phyloP scores from a whole-genome alignment of 1,139 yeast species.

The Debaryomyces coudertii region DNA sequence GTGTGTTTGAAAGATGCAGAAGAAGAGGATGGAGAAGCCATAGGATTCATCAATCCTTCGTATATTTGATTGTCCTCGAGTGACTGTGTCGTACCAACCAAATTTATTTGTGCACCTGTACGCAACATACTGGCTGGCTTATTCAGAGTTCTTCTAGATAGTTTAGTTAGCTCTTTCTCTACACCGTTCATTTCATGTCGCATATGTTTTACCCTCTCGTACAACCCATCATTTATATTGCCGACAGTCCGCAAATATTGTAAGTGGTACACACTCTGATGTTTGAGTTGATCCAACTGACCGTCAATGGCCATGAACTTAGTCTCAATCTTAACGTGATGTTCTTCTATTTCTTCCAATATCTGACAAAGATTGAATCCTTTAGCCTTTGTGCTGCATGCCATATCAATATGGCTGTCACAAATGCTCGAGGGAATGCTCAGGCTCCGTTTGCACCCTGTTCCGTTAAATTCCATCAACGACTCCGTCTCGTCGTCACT shows the following conservation, averaged over 20 bases:
- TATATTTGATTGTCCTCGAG: background rate
- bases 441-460: slow-evolving; percentile 6
- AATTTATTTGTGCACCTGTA: background rate
- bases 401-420: slow-evolving; percentile 2
- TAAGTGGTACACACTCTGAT: slow-evolving; percentile 7
- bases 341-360: slow-evolving; percentile 8
- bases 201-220: background rate
- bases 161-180: slow-evolving; percentile 1
- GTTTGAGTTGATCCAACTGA: slow-evolving; percentile 6
- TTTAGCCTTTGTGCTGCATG: background rate
- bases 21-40: background rate
- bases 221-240: background rate
- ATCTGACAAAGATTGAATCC: slow-evolving; percentile 5
- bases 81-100: background rate
- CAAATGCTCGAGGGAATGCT: slow-evolving; percentile 10
- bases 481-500: slow-evolving; percentile 12
- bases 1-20: background rate
- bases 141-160: background rate
- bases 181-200: background rate
- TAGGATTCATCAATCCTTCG: background rate
- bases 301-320: slow-evolving; percentile 9
- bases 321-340: slow-evolving; percentile 9
- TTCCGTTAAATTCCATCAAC: slow-evolving; percentile 7
- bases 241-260: slow-evolving; percentile 5
- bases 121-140: background rate